phyloP scores from a whole-genome alignment of 2,329 filamentous ascomycete genomes.

The Neonectria faginata region DNA sequence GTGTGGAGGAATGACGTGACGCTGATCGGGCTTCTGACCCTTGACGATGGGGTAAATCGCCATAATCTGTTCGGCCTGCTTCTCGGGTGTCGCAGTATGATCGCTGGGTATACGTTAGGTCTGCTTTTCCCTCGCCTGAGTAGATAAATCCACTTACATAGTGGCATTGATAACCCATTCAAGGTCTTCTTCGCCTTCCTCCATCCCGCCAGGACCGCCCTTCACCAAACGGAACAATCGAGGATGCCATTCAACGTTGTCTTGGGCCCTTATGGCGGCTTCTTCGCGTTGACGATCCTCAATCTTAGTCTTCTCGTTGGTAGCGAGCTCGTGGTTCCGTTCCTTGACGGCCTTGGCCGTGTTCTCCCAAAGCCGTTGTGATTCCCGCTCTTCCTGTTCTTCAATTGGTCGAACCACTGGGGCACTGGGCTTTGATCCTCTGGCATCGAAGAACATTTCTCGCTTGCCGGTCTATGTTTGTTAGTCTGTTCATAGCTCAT shows the following conservation, averaged over 20 bases:
- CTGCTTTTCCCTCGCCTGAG: background rate
- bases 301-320: slow-evolving; percentile 95
- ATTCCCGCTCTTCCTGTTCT: slow-evolving; percentile 92
- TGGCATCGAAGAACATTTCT: slow-evolving; percentile 89
- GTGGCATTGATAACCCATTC: slow-evolving; percentile 95
- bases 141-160: slow-evolving; percentile 68
- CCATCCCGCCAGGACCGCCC: slow-evolving; percentile 75
- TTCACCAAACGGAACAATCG: slow-evolving; percentile 83
- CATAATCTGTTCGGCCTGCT: slow-evolving; percentile 84
- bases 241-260: slow-evolving; percentile 88
- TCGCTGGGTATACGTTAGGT: slow-evolving; percentile 46
- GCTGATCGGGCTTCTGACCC: slow-evolving; percentile 72
- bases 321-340: slow-evolving; percentile 88
- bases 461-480: slow-evolving; percentile 81
- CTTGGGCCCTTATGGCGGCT: slow-evolving; percentile 80
- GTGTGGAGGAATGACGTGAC: slow-evolving; percentile 67
- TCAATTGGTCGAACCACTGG: slow-evolving; percentile 80
- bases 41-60: slow-evolving; percentile 86
- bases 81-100: slow-evolving; percentile 66
- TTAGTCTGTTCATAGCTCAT: slow-evolving; percentile 1
- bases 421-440: slow-evolving; percentile 78
- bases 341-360: slow-evolving; percentile 86
- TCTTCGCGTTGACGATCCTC: slow-evolving; percentile 94
- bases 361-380: slow-evolving; percentile 85
- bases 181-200: slow-evolving; percentile 87